phyloP scores from a whole-genome alignment of 148 eudicot genomes.

The Suaeda aralocaspica region DNA sequence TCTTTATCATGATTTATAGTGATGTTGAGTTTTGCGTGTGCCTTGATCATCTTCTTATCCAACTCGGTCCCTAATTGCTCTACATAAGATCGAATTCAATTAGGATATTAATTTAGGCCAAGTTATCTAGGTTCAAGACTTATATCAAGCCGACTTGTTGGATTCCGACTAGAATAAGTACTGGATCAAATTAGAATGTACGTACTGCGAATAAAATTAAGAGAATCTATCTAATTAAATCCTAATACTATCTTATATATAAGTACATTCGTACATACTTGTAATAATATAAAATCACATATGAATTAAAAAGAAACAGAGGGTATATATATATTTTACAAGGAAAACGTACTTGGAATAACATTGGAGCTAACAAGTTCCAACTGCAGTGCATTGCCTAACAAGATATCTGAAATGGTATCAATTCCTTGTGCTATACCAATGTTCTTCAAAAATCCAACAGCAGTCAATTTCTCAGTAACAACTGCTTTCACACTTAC shows the following conservation, averaged over 20 bases:
- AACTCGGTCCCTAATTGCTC: not conserved
- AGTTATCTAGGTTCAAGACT: too few relatives aligned
- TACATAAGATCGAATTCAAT: too few relatives aligned
- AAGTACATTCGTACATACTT: too few relatives aligned
- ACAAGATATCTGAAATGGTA: constrained; percentile 34
- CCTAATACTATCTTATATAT: too few relatives aligned
- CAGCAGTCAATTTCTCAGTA: constrained; percentile 29
- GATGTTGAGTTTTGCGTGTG: constrained; percentile 31
- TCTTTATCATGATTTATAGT: not conserved
- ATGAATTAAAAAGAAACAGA: too few relatives aligned
- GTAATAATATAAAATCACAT: too few relatives aligned
- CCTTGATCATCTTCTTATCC: constrained; percentile 29
- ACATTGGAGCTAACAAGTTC: constrained; percentile 47
- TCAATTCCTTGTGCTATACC: constrained; percentile 37
- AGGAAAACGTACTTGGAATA: constrained; percentile 37
- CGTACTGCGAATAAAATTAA: too few relatives aligned
- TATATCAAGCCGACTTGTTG: too few relatives aligned
- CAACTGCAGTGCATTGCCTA: constrained; percentile 38
- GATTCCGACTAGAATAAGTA: too few relatives aligned
- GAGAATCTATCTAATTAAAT: too few relatives aligned
- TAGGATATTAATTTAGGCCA: too few relatives aligned
- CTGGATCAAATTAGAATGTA: too few relatives aligned
- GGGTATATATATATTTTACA: not conserved
- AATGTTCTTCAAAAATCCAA: constrained; percentile 36
- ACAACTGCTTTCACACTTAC: constrained; percentile 34